Evolutionary conservation across 371 early-diverging fungal species (phyloP).

Genomic region (Mortierella sp.): DNA sequence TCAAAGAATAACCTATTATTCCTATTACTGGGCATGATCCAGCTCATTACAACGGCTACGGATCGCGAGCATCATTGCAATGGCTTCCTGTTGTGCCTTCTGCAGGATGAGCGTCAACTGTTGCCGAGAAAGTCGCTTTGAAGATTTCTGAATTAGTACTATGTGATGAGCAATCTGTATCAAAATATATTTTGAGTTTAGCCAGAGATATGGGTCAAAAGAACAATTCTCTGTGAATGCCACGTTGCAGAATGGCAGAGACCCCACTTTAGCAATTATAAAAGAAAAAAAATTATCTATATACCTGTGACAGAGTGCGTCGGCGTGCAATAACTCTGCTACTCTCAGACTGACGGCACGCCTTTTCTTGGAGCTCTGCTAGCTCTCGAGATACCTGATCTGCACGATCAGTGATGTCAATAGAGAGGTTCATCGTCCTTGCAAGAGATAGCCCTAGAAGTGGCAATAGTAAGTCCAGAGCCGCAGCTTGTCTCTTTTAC

Average conservation of each 20-base stretch:
- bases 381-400: constrained; percentile 51
- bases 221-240: not conserved
- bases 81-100: constrained; percentile 24
- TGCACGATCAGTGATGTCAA: constrained; percentile 57
- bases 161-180: constrained; percentile 35
- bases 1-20: not conserved
- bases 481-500: not conserved
- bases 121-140: not conserved
- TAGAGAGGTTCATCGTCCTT: constrained; percentile 59
- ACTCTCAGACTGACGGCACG: constrained; percentile 39
- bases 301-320: constrained; percentile 36
- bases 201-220: not conserved
- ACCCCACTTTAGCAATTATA: no score
- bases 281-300: not conserved
- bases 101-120: constrained; percentile 13
- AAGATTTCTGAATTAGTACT: constrained; percentile 15
- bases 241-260: no score
- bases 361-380: constrained; percentile 19
- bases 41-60: not conserved
- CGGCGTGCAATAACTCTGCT: constrained; percentile 36
- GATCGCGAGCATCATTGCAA: constrained; percentile 23
- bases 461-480: not conserved
- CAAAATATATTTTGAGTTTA: not conserved
- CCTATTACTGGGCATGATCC: not conserved
- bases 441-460: constrained; percentile 64